Evolutionary conservation across 2,329 filamentous ascomycete species (phyloP), one percentile per base, ranked within the genome.

Genomic region (Ascomycota sp.): DNA sequence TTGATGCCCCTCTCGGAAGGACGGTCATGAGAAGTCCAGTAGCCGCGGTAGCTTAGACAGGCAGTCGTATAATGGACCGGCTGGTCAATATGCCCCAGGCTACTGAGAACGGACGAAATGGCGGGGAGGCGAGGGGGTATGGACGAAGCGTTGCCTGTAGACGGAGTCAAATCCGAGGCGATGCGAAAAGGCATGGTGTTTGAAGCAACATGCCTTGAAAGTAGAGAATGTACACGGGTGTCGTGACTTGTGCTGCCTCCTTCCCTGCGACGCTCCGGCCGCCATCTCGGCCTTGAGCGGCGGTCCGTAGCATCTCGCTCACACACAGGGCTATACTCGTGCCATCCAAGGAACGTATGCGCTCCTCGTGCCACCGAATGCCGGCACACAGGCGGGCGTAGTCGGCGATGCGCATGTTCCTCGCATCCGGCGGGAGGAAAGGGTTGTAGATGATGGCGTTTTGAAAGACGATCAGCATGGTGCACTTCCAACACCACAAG

Each of bases 371-470:
- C 79, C 79, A 86, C 29, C 47, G 38, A n/a, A 83, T 57, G 0
- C 69, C 70, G 24, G 54, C 56, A 40, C 73, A 80, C 28, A 65
- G 58, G 4, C 50, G 48, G 24, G 57, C 56, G 46, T 79, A 82
- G 43, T 77, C 68, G 3, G 57, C 54, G 28, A 84, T 73, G 36
- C 55, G 70, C 54, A 83, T 74, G 21, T 64, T 61, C 11, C 76
- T 64, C 0, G 77, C 62, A 45, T 76, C 76, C 2, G 77, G 77
- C 12, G 77, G 76, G 33, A 83, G 54, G 31, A 74, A 76, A 0
- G 78, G 76, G 58, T 82, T 81, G 53, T 83, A 84, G 38, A 84
- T 76, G 47, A 84, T 80, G 47, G 76, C 75, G 46, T 84, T 80
- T 53, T 84, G 79, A 47, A 83, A 77, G 5, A 77, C 43, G 25